Base-by-base conservation (phyloP, 441 rosid genomes). In the Mallotus repandus region DNA sequence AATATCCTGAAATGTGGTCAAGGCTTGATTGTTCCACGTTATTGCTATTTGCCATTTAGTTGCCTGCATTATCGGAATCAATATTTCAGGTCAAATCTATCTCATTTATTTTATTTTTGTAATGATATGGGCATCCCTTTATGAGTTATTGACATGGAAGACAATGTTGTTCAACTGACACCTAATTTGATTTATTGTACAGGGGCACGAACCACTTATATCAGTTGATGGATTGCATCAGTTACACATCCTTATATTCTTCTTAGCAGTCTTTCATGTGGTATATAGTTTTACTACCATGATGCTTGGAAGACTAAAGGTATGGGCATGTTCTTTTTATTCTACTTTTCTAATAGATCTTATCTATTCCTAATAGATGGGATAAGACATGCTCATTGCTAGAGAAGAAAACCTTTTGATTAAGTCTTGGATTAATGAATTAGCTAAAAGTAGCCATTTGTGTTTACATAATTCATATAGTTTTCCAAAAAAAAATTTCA, bases 251-350 rank as follows among this genome's bases (percentile, higher is more conserved):
- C 94, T 93, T 75, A 82, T 96, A 54, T 96, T 96, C 89, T 93
- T 96, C 87, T 79, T 96, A 81, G 99, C 99, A 8, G 81, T 87
- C 67, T 81, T 93, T 74, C 98, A 96, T 41, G 97, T 96, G 48
- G 4, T 88, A 49, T 96, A 89, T 77, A 90, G 98, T 75, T 76
- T 81, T 50, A 63, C 85, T 45, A 96, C 98, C 11, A 91, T 96
- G 99, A 77, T 84, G 89, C 97, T 93, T 50, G 97, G 97, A 70
- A 86, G 98, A 73, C 80, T 91, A 61, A 91, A 96, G 97, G 99
- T 90, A 71, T 54, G 68, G 2, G 25, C 59, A 32, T 55, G 4
- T 69, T 64, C 22, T 16, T 15, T 63, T 10, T 48, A 4, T 52
- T 9, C 2, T 14, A 7, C 14, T 60, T 48, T 49, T 6, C 9